These are phyloP conservation scores for Heimioporus sp. DNA, from an alignment of 768 basidiomycete species.

Conservation along the genomic window DNA sequence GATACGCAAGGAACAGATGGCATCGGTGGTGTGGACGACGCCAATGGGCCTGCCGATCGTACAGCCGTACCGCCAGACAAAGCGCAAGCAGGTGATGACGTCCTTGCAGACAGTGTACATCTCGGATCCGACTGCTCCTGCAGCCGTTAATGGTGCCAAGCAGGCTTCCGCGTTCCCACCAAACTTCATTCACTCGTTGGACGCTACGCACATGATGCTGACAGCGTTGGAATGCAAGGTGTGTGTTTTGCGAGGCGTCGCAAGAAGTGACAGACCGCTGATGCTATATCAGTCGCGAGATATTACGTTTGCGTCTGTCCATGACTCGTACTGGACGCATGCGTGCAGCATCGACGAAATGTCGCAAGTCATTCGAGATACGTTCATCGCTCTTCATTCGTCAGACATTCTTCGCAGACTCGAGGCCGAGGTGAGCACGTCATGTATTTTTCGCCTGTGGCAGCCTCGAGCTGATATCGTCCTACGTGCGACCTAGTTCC, in stretches of 20 bases:
- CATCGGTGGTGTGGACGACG: slow-evolving; percentile 94
- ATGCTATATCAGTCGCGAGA: slow-evolving; percentile 51
- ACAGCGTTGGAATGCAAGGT: slow-evolving; percentile 89
- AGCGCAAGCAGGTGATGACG: slow-evolving; percentile 82
- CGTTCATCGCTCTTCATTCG: slow-evolving; percentile 90
- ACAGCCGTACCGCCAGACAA: slow-evolving; percentile 88
- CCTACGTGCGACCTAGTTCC: slow-evolving; percentile 48
- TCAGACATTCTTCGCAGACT: slow-evolving; percentile 79
- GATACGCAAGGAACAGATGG: slow-evolving; percentile 88
- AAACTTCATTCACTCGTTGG: slow-evolving; percentile 96
- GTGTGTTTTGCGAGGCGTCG: slow-evolving; percentile 23
- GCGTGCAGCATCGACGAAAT: slow-evolving; percentile 83
- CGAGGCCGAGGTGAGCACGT: slow-evolving; percentile 59
- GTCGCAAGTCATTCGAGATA: slow-evolving; percentile 86
- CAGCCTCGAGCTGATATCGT: not conserved
- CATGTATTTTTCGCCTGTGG: not conserved
- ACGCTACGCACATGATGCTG: slow-evolving; percentile 98
- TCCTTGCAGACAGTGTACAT: slow-evolving; percentile 86
- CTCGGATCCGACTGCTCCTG: slow-evolving; percentile 74
- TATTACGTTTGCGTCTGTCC: slow-evolving; percentile 91
- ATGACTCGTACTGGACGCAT: slow-evolving; percentile 99
- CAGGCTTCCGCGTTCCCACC: slow-evolving; percentile 98
- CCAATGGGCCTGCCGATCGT: slow-evolving; percentile 94
- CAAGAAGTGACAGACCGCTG: not conserved
- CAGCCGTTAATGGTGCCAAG: slow-evolving; percentile 80